phyloP scores from a whole-genome alignment of 805 yeast genomes.

The Metschnikowia orientalis region DNA sequence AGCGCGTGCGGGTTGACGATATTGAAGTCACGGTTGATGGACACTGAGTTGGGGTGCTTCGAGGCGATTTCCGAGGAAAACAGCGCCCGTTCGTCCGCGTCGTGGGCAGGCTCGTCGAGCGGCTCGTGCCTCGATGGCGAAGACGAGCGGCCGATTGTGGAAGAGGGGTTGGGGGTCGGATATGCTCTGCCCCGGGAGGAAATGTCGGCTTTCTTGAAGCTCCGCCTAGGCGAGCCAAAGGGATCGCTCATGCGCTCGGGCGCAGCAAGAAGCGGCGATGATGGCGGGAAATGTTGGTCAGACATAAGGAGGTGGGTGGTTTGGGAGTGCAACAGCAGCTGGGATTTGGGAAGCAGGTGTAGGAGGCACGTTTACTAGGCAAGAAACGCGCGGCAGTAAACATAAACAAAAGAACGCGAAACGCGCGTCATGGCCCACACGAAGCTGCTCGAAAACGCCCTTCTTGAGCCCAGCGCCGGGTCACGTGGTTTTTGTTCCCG shows the following conservation, averaged over 20 bases:
- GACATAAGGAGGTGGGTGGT: too few relatives aligned
- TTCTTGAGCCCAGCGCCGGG: too few relatives aligned
- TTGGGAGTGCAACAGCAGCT: too few relatives aligned
- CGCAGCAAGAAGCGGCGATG: conserved; percentile 42
- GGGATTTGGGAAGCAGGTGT: too few relatives aligned
- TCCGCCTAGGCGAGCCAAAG: conserved; percentile 7
- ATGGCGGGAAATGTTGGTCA: conserved; percentile 45
- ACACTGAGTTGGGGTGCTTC: conserved; percentile 9
- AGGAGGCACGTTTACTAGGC: too few relatives aligned
- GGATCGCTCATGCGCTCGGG: conserved; percentile 19
- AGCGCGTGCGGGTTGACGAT: conserved; percentile 30
- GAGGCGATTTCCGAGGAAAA: background rate
- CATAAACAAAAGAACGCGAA: too few relatives aligned
- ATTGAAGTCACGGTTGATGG: conserved; percentile 32
- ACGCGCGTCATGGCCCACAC: too few relatives aligned
- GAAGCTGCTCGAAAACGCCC: too few relatives aligned
- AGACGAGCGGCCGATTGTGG: conserved; percentile 38
- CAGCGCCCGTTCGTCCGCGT: background rate
- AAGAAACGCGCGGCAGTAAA: too few relatives aligned
- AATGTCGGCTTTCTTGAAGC: conserved; percentile 1
- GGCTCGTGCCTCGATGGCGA: conserved; percentile 29
- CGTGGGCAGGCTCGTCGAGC: conserved; percentile 4
- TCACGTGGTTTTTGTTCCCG: too few relatives aligned
- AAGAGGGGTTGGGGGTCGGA: conserved; percentile 74
- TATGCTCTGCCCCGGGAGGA: conserved; percentile 28